A percentile compares a stretch with the other conserved stretches of the same genome.
These are phyloP conservation scores for Adansonia digitata DNA, from an alignment of 345 rosid genomes.

Conservation along the genomic window DNA sequence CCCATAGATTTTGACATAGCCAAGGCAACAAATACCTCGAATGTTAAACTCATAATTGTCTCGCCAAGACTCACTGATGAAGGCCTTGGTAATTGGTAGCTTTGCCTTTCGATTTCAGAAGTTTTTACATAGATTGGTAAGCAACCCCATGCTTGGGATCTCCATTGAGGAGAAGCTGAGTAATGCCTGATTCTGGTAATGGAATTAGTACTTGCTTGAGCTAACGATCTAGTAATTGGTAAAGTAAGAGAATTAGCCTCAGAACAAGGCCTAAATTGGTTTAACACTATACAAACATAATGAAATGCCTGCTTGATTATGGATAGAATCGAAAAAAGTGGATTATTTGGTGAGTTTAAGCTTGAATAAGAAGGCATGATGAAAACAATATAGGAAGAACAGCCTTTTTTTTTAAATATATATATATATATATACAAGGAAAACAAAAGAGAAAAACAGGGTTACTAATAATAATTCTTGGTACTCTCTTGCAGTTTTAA, in stretches of 20 bases:
- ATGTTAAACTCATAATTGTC: background rate
- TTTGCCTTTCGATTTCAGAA: background rate
- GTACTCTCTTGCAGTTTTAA: background rate
- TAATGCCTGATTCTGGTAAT: background rate
- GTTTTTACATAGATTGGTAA: background rate
- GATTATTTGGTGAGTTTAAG: too few relatives aligned
- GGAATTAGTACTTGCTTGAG: background rate
- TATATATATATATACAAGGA: too few relatives aligned
- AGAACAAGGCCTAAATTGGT: background rate
- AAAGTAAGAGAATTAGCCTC: background rate
- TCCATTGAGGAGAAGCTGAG: background rate
- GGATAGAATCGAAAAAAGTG: background rate
- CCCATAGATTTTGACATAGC: background rate
- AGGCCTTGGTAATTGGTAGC: background rate
- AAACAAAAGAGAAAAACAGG: too few relatives aligned
- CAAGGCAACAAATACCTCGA: background rate
- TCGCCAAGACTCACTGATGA: background rate
- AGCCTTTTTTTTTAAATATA: too few relatives aligned
- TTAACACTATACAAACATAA: background rate
- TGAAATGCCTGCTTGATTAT: background rate
- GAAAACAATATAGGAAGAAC: background rate
- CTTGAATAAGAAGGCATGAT: too few relatives aligned
- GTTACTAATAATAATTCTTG: background rate
- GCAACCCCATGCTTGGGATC: background rate
- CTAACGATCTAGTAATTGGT: background rate